Conservation (phyloP, 768 basidiomycete genomes). For the Neoboletus subvelutipes region DNA sequence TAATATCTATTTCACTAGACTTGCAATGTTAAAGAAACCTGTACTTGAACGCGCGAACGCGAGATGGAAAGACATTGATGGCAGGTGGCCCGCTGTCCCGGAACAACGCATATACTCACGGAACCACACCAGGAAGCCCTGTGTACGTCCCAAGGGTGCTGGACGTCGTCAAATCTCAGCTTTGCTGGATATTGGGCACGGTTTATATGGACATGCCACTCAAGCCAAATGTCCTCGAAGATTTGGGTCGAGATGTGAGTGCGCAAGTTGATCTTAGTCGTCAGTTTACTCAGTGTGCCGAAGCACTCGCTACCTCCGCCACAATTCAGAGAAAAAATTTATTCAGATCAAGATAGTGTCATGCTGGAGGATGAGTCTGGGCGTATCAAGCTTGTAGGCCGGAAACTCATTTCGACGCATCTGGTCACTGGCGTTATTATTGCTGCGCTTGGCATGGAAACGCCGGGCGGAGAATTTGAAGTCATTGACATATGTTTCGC, state of each 20-base stretch:
- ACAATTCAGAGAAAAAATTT: conserved; percentile 70
- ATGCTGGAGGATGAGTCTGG: conserved; percentile 98
- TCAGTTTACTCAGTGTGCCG: conserved; percentile 7
- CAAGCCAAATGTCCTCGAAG: conserved; percentile 97
- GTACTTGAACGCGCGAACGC: conserved; percentile 49
- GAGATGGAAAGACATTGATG: conserved; percentile 50
- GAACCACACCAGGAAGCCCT: conserved; percentile 53
- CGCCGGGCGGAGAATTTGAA: conserved; percentile 86
- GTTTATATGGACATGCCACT: conserved; percentile 99
- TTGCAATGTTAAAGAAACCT: conserved; percentile 46
- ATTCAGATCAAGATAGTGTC: conserved; percentile 72
- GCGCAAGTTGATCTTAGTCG: not conserved
- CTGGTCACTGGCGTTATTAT: conserved; percentile 92
- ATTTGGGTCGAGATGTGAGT: conserved; percentile 89
- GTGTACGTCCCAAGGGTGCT: conserved; percentile 75
- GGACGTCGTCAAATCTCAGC: conserved; percentile 78
- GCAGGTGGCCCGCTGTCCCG: conserved; percentile 25
- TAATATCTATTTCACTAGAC: conserved; percentile 66
- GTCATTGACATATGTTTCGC: conserved; percentile 87
- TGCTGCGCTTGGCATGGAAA: conserved; percentile 89
- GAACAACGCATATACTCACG: conserved; percentile 5
- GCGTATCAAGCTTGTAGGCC: conserved; percentile 84
- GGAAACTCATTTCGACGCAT: conserved; percentile 53
- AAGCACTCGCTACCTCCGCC: conserved; percentile 91
- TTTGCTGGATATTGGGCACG: conserved; percentile 92